Conservation (phyloP, 257 asterid species). For the Penstemon barbatus region DNA sequence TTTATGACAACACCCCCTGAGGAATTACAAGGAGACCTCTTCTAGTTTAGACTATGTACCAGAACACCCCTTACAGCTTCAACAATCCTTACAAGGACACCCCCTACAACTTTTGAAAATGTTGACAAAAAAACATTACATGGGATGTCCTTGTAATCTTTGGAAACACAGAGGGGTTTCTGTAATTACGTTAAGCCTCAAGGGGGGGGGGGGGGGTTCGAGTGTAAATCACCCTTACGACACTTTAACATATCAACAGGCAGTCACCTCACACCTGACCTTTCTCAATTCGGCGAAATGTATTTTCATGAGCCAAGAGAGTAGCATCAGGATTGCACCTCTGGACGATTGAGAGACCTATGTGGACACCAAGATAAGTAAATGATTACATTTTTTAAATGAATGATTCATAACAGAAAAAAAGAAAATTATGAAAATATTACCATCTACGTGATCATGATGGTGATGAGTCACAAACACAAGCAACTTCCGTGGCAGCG, state of each 20-base stretch:
- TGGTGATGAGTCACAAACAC: slow-evolving; percentile 96
- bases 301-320: slow-evolving; percentile 80
- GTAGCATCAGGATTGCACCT: slow-evolving; percentile 76
- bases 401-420: slow-evolving; percentile 1
- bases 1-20: too few species aligned
- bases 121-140: too few species aligned
- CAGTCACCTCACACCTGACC: slow-evolving; percentile 45
- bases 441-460: slow-evolving; percentile 90
- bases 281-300: slow-evolving; percentile 64
- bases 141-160: too few species aligned
- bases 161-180: too few species aligned
- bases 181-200: too few species aligned
- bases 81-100: too few species aligned
- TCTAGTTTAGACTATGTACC: too few species aligned
- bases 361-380: slow-evolving; percentile 11
- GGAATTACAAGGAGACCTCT: too few species aligned
- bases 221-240: too few species aligned
- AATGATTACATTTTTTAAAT: slow-evolving; percentile 14
- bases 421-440: slow-evolving; percentile 27
- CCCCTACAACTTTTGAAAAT: too few species aligned
- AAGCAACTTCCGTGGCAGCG: slow-evolving; percentile 73
- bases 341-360: slow-evolving; percentile 94
- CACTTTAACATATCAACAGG: neutral
- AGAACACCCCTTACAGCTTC: too few species aligned
- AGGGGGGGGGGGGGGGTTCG: too few species aligned